Conservation (phyloP, 2,329 filamentous ascomycete genomes). For the Colletotrichum sp. region DNA sequence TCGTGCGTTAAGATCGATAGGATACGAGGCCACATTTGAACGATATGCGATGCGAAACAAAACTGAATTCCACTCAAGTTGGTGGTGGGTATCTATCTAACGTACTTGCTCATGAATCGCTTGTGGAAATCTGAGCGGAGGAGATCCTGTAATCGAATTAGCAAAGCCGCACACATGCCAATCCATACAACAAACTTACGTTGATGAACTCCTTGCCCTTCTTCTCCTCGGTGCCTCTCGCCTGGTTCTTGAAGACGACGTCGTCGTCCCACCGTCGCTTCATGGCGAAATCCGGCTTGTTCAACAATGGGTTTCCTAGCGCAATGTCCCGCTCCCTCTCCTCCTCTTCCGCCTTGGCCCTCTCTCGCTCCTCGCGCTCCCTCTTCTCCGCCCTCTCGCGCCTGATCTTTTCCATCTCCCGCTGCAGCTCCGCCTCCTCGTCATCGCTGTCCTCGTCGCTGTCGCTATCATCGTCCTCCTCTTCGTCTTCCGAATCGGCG, state of each 20-base stretch:
- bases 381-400: conserved; percentile 82
- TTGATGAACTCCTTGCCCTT: conserved; percentile 97
- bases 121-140: conserved; percentile 97
- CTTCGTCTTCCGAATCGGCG: conserved; percentile 74
- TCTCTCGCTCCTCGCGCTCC: conserved; percentile 58
- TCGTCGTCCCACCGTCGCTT: conserved; percentile 98
- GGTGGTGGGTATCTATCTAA: conserved; percentile 46
- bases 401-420: conserved; percentile 94
- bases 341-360: conserved; percentile 79
- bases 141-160: conserved; percentile 66
- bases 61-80: not conserved
- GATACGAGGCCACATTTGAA: not conserved
- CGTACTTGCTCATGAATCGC: conserved; percentile 85
- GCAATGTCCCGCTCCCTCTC: conserved; percentile 88
- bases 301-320: conserved; percentile 88
- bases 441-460: conserved; percentile 76
- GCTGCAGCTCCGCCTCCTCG: conserved; percentile 86
- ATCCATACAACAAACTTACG: conserved; percentile 52
- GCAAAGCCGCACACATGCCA: conserved; percentile 1
- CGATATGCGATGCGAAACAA: not conserved
- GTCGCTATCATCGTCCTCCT: conserved; percentile 49
- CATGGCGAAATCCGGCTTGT: conserved; percentile 86
- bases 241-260: conserved; percentile 99
- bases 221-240: conserved; percentile 90
- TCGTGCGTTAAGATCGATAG: not conserved